Evolutionary conservation across 2,329 filamentous ascomycete genomes (phyloP).

Genomic region (Mollisia scopiformis): DNA sequence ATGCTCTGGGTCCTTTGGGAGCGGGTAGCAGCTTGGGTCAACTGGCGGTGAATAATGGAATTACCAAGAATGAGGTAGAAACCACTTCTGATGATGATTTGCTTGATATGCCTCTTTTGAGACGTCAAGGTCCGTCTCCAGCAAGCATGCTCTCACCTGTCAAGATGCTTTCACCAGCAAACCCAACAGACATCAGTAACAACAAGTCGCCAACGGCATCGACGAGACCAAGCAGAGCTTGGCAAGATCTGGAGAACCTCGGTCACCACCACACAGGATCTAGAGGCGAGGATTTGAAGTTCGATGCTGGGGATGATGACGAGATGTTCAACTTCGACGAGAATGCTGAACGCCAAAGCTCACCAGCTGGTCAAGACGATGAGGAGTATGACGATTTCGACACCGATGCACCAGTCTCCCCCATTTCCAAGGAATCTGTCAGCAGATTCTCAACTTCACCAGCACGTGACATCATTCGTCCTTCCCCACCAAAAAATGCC

Average conservation of each 20-base stretch:
- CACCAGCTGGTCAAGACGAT: slow-evolving; percentile 6
- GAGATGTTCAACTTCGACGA: slow-evolving; percentile 35
- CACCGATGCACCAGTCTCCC: background rate
- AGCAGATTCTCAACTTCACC: slow-evolving; percentile 24
- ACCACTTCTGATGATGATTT: slow-evolving; percentile 26
- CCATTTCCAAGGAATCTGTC: slow-evolving; percentile 1
- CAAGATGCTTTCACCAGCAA: slow-evolving; percentile 7
- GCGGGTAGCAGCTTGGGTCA: background rate
- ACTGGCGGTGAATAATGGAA: background rate
- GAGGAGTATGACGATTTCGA: slow-evolving; percentile 17
- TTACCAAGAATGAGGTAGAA: background rate
- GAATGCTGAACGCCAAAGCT: background rate
- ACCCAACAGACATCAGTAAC: background rate
- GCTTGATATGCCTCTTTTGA: slow-evolving; percentile 29
- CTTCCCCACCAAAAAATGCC: background rate
- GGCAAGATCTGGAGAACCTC: slow-evolving; percentile 5
- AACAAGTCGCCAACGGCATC: slow-evolving; percentile 15
- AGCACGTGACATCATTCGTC: slow-evolving; percentile 20
- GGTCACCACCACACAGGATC: slow-evolving; percentile 6
- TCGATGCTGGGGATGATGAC: slow-evolving; percentile 30
- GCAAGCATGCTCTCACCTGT: slow-evolving; percentile 20
- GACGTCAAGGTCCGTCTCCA: slow-evolving; percentile 17
- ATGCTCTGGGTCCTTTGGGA: background rate
- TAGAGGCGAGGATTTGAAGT: background rate
- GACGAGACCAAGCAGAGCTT: slow-evolving; percentile 6